A percentile compares a stretch with the other conserved stretches of the same genome.
Evolutionary conservation across 2,329 filamentous ascomycete genomes (phyloP).

Genomic region (Aspergillus caelatus): DNA sequence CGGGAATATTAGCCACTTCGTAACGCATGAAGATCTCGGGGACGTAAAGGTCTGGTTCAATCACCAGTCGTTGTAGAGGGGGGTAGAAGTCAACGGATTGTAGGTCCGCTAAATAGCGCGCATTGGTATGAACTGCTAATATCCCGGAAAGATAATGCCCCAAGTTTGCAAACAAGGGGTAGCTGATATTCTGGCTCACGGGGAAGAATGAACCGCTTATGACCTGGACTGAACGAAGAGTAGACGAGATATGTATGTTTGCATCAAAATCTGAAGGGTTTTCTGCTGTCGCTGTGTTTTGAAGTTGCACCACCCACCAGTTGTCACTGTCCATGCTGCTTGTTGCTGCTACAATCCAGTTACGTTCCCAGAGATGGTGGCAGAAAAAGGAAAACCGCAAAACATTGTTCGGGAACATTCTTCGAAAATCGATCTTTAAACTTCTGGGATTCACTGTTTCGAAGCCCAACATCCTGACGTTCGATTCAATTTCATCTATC

Average conservation of each 20-base stretch:
- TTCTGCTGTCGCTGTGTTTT: slow-evolving; percentile 20
- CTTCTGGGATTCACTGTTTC: slow-evolving; percentile 39
- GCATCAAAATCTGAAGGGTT: slow-evolving; percentile 13
- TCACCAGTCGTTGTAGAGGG: slow-evolving; percentile 31
- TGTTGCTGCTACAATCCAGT: slow-evolving; percentile 73
- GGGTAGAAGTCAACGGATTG: slow-evolving; percentile 32
- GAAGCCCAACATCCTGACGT: slow-evolving; percentile 41
- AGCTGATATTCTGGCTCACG: slow-evolving; percentile 22
- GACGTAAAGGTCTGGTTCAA: slow-evolving; percentile 34
- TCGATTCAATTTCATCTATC: slow-evolving; percentile 43
- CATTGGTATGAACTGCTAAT: slow-evolving; percentile 42
- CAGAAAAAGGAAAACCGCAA: slow-evolving; percentile 70
- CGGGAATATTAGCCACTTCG: slow-evolving; percentile 32
- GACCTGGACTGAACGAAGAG: slow-evolving; percentile 30
- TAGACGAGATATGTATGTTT: slow-evolving; percentile 14
- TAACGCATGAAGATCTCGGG: slow-evolving; percentile 41
- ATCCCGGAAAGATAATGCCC: slow-evolving; percentile 41
- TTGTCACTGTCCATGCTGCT: slow-evolving; percentile 72
- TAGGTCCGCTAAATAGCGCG: slow-evolving; percentile 35
- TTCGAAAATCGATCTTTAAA: slow-evolving; percentile 52
- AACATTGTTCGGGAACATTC: slow-evolving; percentile 65
- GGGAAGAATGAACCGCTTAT: slow-evolving; percentile 33
- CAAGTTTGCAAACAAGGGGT: slow-evolving; percentile 36
- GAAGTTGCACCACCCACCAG: slow-evolving; percentile 70
- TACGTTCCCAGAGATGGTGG: slow-evolving; percentile 69